Percentiles rank a stretch among this genome's conserved stretches.
Conservation (phyloP, 2,329 filamentous ascomycete genomes). For the Aspergillus brasiliensis region DNA sequence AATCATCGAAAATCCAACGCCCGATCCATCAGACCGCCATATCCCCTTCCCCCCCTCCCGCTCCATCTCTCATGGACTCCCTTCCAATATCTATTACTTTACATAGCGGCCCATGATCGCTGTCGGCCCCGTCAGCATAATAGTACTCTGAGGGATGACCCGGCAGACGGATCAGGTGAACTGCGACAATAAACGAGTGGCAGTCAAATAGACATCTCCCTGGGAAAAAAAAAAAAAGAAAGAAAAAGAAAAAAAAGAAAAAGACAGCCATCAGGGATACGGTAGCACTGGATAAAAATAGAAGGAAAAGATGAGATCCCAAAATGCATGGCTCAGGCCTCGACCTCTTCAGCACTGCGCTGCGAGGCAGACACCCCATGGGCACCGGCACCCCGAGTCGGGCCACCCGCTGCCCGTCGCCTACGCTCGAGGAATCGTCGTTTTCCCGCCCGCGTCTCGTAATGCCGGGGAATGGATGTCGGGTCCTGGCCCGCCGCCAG, state of each 20-base stretch:
- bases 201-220: not conserved
- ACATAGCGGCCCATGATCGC: conserved; percentile 17
- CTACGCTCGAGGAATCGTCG: conserved; percentile 65
- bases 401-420: conserved; percentile 19
- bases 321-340: conserved; percentile 22
- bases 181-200: not conserved
- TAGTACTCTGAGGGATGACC: not conserved
- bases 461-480: conserved; percentile 74
- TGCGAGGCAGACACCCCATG: conserved; percentile 30
- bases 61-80: conserved; percentile 2
- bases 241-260: too few species aligned
- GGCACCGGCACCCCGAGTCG: conserved; percentile 16
- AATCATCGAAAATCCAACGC: conserved; percentile 11
- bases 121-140: not conserved
- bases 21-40: conserved; percentile 5
- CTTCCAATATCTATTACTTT: conserved; percentile 19
- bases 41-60: not conserved
- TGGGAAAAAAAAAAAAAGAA: too few species aligned
- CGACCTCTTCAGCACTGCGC: conserved; percentile 42
- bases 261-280: too few species aligned
- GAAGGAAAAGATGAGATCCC: too few species aligned
- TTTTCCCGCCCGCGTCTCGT: conserved; percentile 86
- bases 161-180: not conserved
- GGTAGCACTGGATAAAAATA: too few species aligned
- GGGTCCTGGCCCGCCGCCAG: conserved; percentile 76